A percentile compares a stretch with the other conserved stretches of the same genome.
Conservation (phyloP, 2,329 filamentous ascomycete genomes). For the Aspergillus sclerotialis region DNA sequence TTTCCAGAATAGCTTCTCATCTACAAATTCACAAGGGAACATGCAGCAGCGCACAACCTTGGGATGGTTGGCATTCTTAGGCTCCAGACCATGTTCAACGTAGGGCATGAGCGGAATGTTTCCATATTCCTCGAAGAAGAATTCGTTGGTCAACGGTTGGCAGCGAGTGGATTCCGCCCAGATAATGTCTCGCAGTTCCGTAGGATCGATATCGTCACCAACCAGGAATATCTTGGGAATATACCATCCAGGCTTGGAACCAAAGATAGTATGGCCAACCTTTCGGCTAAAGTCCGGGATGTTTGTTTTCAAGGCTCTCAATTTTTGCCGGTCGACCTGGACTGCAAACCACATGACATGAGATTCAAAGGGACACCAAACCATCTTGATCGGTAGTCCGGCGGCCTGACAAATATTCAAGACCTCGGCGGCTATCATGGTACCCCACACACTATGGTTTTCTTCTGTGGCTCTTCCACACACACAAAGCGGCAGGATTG, state of each 20-base stretch:
- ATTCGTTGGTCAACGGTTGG: conserved; percentile 6
- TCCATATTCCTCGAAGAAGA: conserved; percentile 9
- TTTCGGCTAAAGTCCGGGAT: conserved; percentile 9
- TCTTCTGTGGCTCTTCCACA: conserved; percentile 12
- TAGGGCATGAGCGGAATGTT: conserved; percentile 9
- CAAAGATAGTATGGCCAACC: conserved; percentile 11
- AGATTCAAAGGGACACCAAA: conserved; percentile 15
- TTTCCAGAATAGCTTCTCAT: conserved; percentile 5
- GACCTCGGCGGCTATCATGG: conserved; percentile 11
- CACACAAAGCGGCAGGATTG: conserved; percentile 11
- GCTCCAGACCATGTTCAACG: conserved; percentile 5
- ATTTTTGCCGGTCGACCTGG: conserved; percentile 9
- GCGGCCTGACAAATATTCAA: conserved; percentile 11
- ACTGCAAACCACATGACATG: conserved; percentile 11
- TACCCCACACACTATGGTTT: conserved; percentile 13
- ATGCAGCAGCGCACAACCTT: conserved; percentile 9
- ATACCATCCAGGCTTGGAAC: conserved; percentile 15
- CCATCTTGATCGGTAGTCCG: conserved; percentile 10
- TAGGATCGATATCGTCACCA: conserved; percentile 13
- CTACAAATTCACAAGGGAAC: conserved; percentile 7
- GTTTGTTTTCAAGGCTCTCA: conserved; percentile 8
- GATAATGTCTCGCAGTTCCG: conserved; percentile 10
- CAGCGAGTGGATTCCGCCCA: conserved; percentile 16
- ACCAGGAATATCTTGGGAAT: conserved; percentile 14
- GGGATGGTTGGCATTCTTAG: conserved; percentile 1